Conservation (phyloP, 768 basidiomycete species). For the Amanita jacksonii region DNA sequence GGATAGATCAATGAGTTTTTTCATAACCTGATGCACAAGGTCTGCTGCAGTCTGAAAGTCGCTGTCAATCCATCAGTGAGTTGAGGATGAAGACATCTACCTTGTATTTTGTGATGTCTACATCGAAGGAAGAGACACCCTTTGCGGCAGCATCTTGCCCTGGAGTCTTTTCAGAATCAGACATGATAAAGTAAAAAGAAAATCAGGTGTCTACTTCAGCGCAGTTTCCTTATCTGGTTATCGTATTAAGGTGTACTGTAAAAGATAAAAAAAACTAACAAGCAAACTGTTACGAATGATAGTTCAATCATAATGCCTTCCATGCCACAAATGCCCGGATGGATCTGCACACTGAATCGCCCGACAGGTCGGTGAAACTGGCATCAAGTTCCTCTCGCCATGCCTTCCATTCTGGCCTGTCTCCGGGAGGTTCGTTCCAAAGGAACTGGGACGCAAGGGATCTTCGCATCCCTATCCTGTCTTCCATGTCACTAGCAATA, state of each 20-base stretch:
- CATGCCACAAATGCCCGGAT: slow-evolving; percentile 8
- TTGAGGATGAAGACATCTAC: slow-evolving; percentile 26
- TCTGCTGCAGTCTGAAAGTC: slow-evolving; percentile 73
- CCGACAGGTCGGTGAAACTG: neutral
- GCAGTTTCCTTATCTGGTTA: slow-evolving; percentile 17
- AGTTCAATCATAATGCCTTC: too few species aligned
- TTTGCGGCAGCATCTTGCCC: slow-evolving; percentile 31
- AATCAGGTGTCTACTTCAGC: slow-evolving; percentile 4
- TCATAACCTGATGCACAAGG: slow-evolving; percentile 76
- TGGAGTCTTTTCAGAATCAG: slow-evolving; percentile 45
- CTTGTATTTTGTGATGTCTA: slow-evolving; percentile 84
- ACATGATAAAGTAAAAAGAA: slow-evolving; percentile 31
- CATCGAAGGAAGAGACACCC: slow-evolving; percentile 47
- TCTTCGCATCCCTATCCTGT: slow-evolving; percentile 54
- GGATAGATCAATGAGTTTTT: slow-evolving; percentile 69
- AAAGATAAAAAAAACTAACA: too few species aligned
- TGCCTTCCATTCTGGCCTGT: slow-evolving; percentile 39
- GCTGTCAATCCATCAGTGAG: slow-evolving; percentile 16
- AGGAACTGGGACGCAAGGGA: slow-evolving; percentile 33
- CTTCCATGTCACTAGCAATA: slow-evolving; percentile 58
- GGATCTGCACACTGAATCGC: slow-evolving; percentile 2
- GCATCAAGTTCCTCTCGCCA: slow-evolving; percentile 39
- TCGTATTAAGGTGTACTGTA: too few species aligned
- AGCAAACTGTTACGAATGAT: too few species aligned
- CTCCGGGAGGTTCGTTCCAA: slow-evolving; percentile 44